phyloP scores from a whole-genome alignment of 306 rosid genomes.

The Lathyrus tuberosus region DNA sequence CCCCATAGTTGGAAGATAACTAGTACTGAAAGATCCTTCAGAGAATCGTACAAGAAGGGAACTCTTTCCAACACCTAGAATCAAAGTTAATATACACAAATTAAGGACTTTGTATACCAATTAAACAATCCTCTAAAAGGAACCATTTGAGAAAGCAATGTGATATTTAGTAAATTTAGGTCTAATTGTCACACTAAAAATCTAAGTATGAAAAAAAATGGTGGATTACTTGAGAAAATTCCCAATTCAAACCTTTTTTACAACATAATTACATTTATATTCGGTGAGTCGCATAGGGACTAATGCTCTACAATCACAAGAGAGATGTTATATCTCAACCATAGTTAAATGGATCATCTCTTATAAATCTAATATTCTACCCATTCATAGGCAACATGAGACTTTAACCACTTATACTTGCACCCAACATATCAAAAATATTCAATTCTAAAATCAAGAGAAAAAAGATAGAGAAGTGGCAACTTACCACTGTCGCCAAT shows the following conservation, averaged over 20 bases:
- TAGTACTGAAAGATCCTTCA: conserved; percentile 93
- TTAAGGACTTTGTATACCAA: conserved; percentile 1
- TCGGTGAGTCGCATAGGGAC: too few species aligned
- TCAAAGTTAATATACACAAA: conserved; percentile 28
- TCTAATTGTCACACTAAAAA: too few species aligned
- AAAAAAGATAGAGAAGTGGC: neutral
- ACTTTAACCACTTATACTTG: neutral
- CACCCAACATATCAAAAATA: conserved; percentile 15
- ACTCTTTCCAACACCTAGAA: conserved; percentile 98
- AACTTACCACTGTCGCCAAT: conserved; percentile 11
- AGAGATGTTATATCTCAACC: too few species aligned
- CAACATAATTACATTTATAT: too few species aligned
- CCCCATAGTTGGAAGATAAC: conserved; percentile 97
- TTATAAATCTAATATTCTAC: too few species aligned
- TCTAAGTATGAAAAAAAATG: too few species aligned
- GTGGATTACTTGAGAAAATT: neutral
- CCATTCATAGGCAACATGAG: too few species aligned
- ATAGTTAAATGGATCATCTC: too few species aligned
- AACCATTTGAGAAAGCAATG: too few species aligned
- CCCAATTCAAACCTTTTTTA: neutral
- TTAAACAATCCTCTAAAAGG: too few species aligned
- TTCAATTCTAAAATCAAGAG: conserved; percentile 1
- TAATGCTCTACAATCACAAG: too few species aligned
- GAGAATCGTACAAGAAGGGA: conserved; percentile 97
- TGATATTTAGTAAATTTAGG: too few species aligned